Base-by-base conservation (phyloP, 2,329 filamentous ascomycete genomes). In the Diaporthe citriasiana region DNA sequence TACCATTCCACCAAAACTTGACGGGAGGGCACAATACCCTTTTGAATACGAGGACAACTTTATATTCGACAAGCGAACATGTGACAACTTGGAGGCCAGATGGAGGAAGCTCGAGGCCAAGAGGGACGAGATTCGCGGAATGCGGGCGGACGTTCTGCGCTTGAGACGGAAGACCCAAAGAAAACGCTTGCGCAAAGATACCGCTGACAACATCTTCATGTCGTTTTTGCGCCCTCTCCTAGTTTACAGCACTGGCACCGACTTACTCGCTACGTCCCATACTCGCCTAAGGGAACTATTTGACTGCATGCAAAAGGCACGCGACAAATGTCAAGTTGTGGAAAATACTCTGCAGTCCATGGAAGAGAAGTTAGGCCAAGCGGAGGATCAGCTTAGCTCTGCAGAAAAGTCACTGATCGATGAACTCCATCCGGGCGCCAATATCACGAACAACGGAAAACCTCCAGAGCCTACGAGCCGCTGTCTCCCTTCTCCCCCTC, bases 361-460 rank as follows among this genome's bases (percentile, higher is more conserved):
- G 47, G 82, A 85, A 56, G 80, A 81, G 5, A 78, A 81, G 3
- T 79, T 85, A 15, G 80, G 79, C 40, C 78, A 74, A 9, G 63
- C 63, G 5, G 59, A 75, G 56, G 42, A 56, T 4, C 68, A 69
- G 33, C 75, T 79, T 3, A 60, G 76, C 17, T 72, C 30, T 13
- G 75, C 85, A 0, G 84, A 87, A 75, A 81, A 79, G 4, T 78
- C 80, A 4, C 83, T 86, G 51, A 84, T 86, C 69, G 83, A 70
- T 40, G 47, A 45, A 9, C 73, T 75, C 65, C 56, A 70, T 42
- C 19, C 56, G 47, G 42, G 3, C 51, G 13, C 53, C 35, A 27
- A 38, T 57, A 6, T 30, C 8, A 40, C 30, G 33, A 40, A 27
- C 45, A 40, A 22, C 10, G 47, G 4, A 7, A 53, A 60, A n/a